Evolutionary conservation across 1,284 basidiomycete genomes (phyloP), one percentile per base, ranked within the genome.

Genomic region (Ganoderma leucocontextum): DNA sequence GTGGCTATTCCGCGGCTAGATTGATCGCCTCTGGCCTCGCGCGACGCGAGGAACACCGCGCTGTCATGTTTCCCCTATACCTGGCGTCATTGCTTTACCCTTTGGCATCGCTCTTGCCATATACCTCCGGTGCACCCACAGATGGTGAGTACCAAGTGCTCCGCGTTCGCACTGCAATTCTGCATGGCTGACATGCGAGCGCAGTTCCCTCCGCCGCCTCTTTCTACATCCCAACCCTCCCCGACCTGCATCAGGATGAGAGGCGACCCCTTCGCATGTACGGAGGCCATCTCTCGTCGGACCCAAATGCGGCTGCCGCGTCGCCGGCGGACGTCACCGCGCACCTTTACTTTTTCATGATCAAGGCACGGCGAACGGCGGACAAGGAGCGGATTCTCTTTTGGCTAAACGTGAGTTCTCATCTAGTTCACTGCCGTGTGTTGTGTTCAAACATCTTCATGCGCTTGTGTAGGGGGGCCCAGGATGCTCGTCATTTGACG

Each of bases 401-500:
- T 77, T 99, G 97, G 97, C 95, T 98, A 79, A 99, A 99, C 80
- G 95, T 94, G 76, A 77, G 91, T 81, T 39, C n/a, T 10, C 29
- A 36, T 1, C 33, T 35, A 4, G 15, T 53, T 55, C 44, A 17
- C 13, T n/a, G 25, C 36, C 4, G n/a, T 10, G 17, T 47, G 38
- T 58, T 41, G 2, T 15, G 49, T 62, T 7, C 4, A 33, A 6
- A 25, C 39, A 9, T 12, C 63, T 7, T 58, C 35, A 29, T 19
- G 55, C n/a, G 13, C 19, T 39, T 13, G 35, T 33, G n/a, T 38
- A 95, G 94, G 97, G 95, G 53, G 97, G 95, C 22, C 97, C 95
- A 22, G 97, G 98, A 47, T 99, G 97, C 79, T 98, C 96, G 0
- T 96, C 94, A 2, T 98, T 99, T 78, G 97, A 99, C 76, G 97